These are phyloP conservation scores for Artemisia tridentata DNA, from an alignment of 129 eudicot species.

Conservation along the genomic window DNA sequence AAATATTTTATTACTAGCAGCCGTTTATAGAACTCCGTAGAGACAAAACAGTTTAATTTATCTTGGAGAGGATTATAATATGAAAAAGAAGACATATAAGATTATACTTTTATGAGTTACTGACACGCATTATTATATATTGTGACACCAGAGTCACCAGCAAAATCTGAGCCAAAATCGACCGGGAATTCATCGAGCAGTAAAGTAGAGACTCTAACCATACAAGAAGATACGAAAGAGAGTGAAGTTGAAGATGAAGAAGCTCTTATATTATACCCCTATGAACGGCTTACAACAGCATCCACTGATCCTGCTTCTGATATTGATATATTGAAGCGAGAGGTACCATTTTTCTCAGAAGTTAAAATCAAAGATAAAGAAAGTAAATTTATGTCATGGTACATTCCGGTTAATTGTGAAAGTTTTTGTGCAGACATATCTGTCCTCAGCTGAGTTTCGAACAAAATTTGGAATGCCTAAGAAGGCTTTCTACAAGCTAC, in stretches of 20 bases:
- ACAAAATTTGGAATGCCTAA: slow-evolving; percentile 88
- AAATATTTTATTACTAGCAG: not conserved
- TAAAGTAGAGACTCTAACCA: slow-evolving; percentile 57
- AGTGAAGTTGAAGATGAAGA: slow-evolving; percentile 85
- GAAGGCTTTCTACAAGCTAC: slow-evolving; percentile 73
- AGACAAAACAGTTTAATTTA: no score
- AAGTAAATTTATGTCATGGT: not conserved
- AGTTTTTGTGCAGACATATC: slow-evolving; percentile 60
- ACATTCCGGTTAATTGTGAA: not conserved
- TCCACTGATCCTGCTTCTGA: slow-evolving; percentile 69
- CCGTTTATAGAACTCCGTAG: not conserved
- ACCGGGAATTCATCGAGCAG: slow-evolving; percentile 56
- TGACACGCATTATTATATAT: slow-evolving; percentile 16
- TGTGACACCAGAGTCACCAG: slow-evolving; percentile 54
- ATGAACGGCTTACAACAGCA: slow-evolving; percentile 62
- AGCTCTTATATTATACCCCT: slow-evolving; percentile 68
- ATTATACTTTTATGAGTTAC: not conserved
- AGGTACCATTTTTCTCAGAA: slow-evolving; percentile 44
- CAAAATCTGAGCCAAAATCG: slow-evolving; percentile 44
- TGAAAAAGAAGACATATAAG: not conserved
- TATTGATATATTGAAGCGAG: slow-evolving; percentile 86
- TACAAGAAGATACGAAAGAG: slow-evolving; percentile 79
- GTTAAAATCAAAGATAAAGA: not conserved
- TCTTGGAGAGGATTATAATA: not conserved
- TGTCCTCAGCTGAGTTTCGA: slow-evolving; percentile 78